Evolutionary conservation across 2,329 filamentous ascomycete species (phyloP).

Genomic region (Sclerotinia minor): DNA sequence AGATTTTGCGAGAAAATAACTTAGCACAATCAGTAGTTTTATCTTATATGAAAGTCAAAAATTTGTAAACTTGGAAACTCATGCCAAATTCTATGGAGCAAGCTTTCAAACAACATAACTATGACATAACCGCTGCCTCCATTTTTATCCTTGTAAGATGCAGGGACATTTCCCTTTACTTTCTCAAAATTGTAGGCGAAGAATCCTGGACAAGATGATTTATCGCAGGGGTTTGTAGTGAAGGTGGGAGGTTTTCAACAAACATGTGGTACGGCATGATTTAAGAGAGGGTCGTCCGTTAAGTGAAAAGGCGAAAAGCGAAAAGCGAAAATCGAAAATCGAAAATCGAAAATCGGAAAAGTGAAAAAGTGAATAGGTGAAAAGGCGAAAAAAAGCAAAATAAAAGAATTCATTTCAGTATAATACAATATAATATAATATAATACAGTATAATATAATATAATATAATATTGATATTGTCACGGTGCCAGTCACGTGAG

Average conservation of each 20-base stretch:
- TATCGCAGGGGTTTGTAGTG: neutral
- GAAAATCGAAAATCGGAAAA: no score
- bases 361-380: no score
- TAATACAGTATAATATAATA: no score
- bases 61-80: conserved; percentile 22
- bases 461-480: no score
- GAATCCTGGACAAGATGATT: conserved; percentile 7
- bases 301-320: no score
- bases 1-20: neutral
- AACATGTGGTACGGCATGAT: no score
- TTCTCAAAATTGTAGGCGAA: neutral
- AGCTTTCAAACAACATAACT: conserved; percentile 15
- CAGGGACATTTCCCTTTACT: neutral
- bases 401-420: no score
- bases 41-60: conserved; percentile 17
- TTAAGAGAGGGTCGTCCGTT: no score
- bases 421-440: no score
- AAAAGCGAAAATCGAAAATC: no score
- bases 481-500: no score
- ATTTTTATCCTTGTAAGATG: conserved; percentile 6
- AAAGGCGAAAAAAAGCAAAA: no score
- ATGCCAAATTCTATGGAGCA: conserved; percentile 21
- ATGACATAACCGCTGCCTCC: conserved; percentile 23
- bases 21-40: conserved; percentile 2
- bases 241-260: neutral